Conservation (phyloP, 768 basidiomycete species). For the Phylloporus arenicola region DNA sequence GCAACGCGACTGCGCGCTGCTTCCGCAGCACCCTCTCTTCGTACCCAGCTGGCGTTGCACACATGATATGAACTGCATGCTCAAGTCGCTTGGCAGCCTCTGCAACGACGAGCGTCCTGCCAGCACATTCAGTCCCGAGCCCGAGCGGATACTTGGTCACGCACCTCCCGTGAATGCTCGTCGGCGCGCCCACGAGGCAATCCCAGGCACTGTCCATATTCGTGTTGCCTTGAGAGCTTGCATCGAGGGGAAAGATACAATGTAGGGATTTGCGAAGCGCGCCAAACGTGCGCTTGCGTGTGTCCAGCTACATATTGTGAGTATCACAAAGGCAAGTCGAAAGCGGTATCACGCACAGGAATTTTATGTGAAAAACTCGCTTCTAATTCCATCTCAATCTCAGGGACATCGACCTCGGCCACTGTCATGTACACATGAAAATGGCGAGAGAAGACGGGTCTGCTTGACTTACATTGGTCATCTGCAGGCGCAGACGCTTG, state of each 20-base stretch:
- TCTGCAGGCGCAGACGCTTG: background rate
- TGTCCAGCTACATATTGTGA: slow-evolving; percentile 22
- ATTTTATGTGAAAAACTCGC: slow-evolving; percentile 39
- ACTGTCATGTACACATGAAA: background rate
- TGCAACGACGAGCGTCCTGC: slow-evolving; percentile 40
- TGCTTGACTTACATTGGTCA: background rate
- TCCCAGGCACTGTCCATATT: slow-evolving; percentile 26
- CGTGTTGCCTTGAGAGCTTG: background rate
- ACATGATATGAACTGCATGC: slow-evolving; percentile 42
- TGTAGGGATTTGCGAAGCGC: slow-evolving; percentile 37
- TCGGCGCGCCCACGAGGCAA: slow-evolving; percentile 9
- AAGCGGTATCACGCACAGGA: slow-evolving; percentile 25
- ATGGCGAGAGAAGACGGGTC: background rate
- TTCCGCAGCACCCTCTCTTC: slow-evolving; percentile 29
- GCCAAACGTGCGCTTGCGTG: slow-evolving; percentile 35
- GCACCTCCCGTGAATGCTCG: slow-evolving; percentile 21
- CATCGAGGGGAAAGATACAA: slow-evolving; percentile 16
- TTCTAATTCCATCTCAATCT: slow-evolving; percentile 36
- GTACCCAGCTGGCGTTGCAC: slow-evolving; percentile 50
- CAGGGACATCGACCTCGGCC: slow-evolving; percentile 20
- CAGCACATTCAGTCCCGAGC: background rate
- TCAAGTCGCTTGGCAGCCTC: slow-evolving; percentile 44
- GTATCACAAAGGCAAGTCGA: background rate
- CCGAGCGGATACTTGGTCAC: background rate
- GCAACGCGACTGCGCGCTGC: slow-evolving; percentile 31